Evolutionary conservation across 257 asterid species (phyloP).

Genomic region (Leonotis leonurus): DNA sequence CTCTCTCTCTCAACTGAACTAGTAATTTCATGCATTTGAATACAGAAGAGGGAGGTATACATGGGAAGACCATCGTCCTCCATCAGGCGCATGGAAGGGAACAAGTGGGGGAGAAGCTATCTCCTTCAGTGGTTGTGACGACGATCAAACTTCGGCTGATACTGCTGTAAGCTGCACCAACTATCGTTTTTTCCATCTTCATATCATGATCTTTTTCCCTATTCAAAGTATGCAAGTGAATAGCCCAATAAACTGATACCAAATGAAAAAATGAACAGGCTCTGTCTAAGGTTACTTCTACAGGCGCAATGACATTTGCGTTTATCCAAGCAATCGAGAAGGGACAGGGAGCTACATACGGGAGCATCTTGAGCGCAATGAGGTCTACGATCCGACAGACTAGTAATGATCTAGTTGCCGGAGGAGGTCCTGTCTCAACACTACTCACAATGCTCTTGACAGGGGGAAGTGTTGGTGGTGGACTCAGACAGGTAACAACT

Average conservation of each 20-base stretch:
- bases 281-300: slow-evolving; percentile 77
- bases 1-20: not conserved
- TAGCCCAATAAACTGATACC: too few relatives aligned
- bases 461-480: slow-evolving; percentile 72
- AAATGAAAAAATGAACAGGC: slow-evolving; percentile 53
- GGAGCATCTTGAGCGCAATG: slow-evolving; percentile 73
- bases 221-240: too few relatives aligned
- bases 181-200: not conserved
- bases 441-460: slow-evolving; percentile 75
- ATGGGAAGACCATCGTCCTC: slow-evolving; percentile 99
- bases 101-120: slow-evolving; percentile 94
- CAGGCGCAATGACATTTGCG: slow-evolving; percentile 95
- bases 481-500: slow-evolving; percentile 59
- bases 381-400: slow-evolving; percentile 59
- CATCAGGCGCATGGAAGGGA: slow-evolving; percentile 88
- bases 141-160: slow-evolving; percentile 87
- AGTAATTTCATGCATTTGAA: not conserved
- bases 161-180: slow-evolving; percentile 42
- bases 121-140: slow-evolving; percentile 95
- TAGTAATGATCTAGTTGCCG: slow-evolving; percentile 36
- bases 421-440: slow-evolving; percentile 57
- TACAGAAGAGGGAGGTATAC: slow-evolving; percentile 61
- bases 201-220: not conserved
- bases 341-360: slow-evolving; percentile 70
- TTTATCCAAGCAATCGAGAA: slow-evolving; percentile 89